Conservation (phyloP, 1,284 basidiomycete species). For the Papiliotrema nemorosa region DNA sequence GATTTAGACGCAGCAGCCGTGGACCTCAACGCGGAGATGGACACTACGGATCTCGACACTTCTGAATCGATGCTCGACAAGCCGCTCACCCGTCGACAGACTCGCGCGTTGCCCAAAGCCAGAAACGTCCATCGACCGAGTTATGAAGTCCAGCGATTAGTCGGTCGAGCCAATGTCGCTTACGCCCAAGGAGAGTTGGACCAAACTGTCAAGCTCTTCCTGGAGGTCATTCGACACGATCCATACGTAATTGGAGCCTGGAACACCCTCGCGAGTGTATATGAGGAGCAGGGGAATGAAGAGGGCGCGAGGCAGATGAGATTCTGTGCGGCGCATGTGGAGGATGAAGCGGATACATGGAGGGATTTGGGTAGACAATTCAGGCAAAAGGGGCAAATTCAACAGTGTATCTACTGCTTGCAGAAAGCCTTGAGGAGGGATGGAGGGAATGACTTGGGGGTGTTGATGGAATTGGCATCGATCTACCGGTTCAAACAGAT, state of each 20-base stretch:
- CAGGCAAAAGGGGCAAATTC: constrained; percentile 46
- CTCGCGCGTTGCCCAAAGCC: constrained; percentile 10
- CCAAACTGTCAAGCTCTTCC: constrained; percentile 73
- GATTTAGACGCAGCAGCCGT: constrained; percentile 10
- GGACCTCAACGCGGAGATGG: constrained; percentile 26
- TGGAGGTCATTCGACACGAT: constrained; percentile 90
- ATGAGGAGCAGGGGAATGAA: constrained; percentile 64
- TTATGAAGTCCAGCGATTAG: constrained; percentile 71
- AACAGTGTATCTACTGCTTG: constrained; percentile 90
- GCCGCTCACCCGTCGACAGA: background rate
- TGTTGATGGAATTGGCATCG: constrained; percentile 84
- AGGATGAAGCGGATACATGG: constrained; percentile 83
- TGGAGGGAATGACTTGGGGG: constrained; percentile 73
- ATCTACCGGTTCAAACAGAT: constrained; percentile 75
- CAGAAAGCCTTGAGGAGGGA: constrained; percentile 77
- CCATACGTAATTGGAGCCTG: constrained; percentile 79
- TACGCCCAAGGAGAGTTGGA: constrained; percentile 64
- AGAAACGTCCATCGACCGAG: constrained; percentile 63
- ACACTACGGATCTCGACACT: constrained; percentile 26
- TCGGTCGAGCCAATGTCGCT: constrained; percentile 83
- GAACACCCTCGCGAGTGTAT: constrained; percentile 78
- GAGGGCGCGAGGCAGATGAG: constrained; percentile 75
- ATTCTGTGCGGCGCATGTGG: constrained; percentile 86
- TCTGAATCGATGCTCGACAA: constrained; percentile 8
- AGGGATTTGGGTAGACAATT: constrained; percentile 71